Conservation (phyloP, 2,329 filamentous ascomycete genomes). For the Cladobotryum mycophilum region DNA sequence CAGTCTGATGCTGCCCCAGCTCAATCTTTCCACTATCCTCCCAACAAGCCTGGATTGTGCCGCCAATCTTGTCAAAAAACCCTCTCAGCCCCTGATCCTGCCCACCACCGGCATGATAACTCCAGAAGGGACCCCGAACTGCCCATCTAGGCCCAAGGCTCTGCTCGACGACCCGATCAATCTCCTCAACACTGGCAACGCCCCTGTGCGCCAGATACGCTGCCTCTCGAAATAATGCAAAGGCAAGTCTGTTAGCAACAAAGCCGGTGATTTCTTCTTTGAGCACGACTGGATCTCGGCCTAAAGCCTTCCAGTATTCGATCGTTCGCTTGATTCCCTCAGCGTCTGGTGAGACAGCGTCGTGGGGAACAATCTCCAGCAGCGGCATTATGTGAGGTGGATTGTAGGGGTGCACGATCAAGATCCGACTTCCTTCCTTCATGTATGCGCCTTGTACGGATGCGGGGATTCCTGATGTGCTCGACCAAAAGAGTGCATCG, state of each 20-base stretch:
- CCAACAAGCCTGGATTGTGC: too few species aligned
- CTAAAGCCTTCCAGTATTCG: neutral
- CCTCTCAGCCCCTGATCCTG: too few species aligned
- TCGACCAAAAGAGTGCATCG: too few species aligned
- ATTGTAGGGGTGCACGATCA: slow-evolving; percentile 2
- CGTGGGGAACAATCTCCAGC: neutral
- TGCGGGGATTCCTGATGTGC: too few species aligned
- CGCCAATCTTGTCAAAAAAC: too few species aligned
- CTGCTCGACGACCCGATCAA: neutral
- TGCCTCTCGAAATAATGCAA: neutral
- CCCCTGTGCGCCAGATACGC: neutral
- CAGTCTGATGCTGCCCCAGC: too few species aligned
- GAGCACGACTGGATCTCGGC: neutral
- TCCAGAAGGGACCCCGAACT: neutral
- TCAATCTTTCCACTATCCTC: too few species aligned
- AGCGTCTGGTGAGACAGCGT: neutral
- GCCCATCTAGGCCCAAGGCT: neutral
- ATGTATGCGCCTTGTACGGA: too few species aligned
- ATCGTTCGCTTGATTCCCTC: neutral
- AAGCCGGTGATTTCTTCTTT: neutral
- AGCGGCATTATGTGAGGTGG: slow-evolving; percentile 3
- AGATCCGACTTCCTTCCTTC: neutral
- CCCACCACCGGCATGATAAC: too few species aligned
- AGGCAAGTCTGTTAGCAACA: neutral
- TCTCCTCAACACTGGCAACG: neutral